phyloP scores from a whole-genome alignment of 2,329 filamentous ascomycete species.

The Amauroascus niger region DNA sequence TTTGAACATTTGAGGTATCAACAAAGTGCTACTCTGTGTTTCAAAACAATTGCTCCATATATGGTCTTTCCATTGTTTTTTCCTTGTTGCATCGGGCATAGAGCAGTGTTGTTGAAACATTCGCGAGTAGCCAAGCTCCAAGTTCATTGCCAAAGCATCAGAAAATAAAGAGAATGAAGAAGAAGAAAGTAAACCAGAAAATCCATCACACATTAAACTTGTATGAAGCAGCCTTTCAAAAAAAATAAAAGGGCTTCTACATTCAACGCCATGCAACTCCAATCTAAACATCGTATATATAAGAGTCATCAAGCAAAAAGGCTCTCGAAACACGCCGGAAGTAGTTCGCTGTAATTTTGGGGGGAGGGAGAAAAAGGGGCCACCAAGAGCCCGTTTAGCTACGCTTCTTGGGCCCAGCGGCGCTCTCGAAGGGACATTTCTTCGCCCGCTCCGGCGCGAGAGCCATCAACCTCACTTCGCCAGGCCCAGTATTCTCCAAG shows the following conservation, averaged over 20 bases:
- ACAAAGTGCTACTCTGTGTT: no score
- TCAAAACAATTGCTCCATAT: no score
- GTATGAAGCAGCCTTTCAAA: background rate
- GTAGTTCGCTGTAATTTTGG: no score
- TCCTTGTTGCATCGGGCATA: background rate
- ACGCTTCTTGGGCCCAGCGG: constrained; percentile 59
- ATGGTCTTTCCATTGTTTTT: background rate
- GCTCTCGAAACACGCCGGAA: background rate
- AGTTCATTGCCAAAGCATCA: background rate
- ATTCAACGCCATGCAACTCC: background rate
- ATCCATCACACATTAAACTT: background rate
- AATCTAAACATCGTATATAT: background rate
- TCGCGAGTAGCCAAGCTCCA: background rate
- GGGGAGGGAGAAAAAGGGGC: background rate
- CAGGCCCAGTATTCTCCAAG: constrained; percentile 89
- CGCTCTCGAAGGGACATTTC: constrained; percentile 65
- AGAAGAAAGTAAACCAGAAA: background rate
- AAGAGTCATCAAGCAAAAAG: no score
- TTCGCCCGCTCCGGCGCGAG: constrained; percentile 44
- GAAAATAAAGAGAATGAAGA: background rate
- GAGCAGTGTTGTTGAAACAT: constrained; percentile 4
- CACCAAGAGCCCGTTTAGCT: background rate
- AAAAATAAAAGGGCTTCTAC: background rate
- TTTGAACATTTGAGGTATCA: no score
- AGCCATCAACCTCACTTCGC: constrained; percentile 64